Evolutionary conservation across 768 basidiomycete genomes (phyloP), one percentile per base, ranked within the genome.

Genomic region (Hypholoma fasciculare): DNA sequence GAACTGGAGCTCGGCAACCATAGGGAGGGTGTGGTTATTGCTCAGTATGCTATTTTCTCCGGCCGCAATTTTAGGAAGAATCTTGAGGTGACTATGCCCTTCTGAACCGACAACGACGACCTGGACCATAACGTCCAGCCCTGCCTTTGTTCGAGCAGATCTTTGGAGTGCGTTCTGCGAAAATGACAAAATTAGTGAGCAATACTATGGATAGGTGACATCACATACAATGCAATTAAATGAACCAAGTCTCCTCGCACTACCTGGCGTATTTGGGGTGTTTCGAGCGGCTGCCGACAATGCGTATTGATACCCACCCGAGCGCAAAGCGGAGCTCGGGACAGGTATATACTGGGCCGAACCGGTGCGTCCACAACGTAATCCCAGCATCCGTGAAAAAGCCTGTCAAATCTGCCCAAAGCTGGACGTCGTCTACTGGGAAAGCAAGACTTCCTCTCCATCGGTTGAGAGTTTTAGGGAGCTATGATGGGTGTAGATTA

Each of bases 21-120:
- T 60, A 2, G 70, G 71, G 34, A 73, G 61, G 7, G 60, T 49
- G 27, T 73, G 70, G 54, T 71, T 73, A 16, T 63, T 61, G 50
- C 56, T 59, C 12, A 48, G 53, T 13, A 64, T 16, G 20, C 59
- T 54, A 13, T 58, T 49, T 17, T 50, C 20, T 0, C 66, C 65
- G 6, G 56, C 64, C 17, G 63, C 57, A 17, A 72, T 34, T 38
- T 57, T 62, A 27, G 62, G 52, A 4, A 71, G 51, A 40, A 72
- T 65, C 12, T 63, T 52, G 3, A 72, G 52, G 52, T 71, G 67
- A 2, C 61, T 56, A 17, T 60, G 58, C 2, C 68, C 67, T 59
- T 69, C 63, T 12, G 62, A 26, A 12, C 42, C 37, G 1, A 62
- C n/a, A 26, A 30, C 54, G 9, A 67, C 60, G 1, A 66, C 52